Evolutionary conservation across 2,329 filamentous ascomycete genomes (phyloP).

Genomic region (Pyrenochaeta sp.): DNA sequence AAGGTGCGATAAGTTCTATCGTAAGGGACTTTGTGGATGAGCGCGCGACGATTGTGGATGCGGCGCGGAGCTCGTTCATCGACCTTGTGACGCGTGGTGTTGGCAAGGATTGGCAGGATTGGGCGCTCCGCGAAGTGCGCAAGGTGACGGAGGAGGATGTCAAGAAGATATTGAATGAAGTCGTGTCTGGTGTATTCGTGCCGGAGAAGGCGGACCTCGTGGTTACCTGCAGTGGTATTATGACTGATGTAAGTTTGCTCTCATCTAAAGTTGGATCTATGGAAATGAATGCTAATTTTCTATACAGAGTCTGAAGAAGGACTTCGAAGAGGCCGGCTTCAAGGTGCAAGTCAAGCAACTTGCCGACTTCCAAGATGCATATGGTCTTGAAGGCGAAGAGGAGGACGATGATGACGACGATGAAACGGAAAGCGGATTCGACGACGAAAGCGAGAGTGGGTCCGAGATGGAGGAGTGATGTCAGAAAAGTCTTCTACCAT

Average conservation of each 20-base stretch:
- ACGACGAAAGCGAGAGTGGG: conserved; percentile 34
- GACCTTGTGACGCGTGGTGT: conserved; percentile 80
- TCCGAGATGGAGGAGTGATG: conserved; percentile 37
- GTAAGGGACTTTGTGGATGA: conserved; percentile 88
- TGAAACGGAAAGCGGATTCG: conserved; percentile 61
- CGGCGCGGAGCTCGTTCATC: conserved; percentile 84
- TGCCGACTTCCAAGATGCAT: conserved; percentile 86
- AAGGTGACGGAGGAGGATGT: conserved; percentile 80
- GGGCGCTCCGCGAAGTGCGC: conserved; percentile 79
- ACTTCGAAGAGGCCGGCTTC: conserved; percentile 80
- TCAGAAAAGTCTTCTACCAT: neutral
- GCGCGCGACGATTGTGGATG: conserved; percentile 82
- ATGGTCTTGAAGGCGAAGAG: conserved; percentile 74
- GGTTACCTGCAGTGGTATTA: conserved; percentile 84
- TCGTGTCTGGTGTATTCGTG: conserved; percentile 82
- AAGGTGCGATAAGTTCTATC: conserved; percentile 89
- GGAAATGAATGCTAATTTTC: neutral
- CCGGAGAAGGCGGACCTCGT: conserved; percentile 84
- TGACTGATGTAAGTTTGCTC: conserved; percentile 75
- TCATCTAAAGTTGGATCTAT: conserved; percentile 15
- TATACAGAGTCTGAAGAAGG: conserved; percentile 75
- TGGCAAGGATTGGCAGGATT: conserved; percentile 78
- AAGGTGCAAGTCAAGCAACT: conserved; percentile 77
- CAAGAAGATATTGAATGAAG: conserved; percentile 73
- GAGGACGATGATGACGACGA: conserved; percentile 68